phyloP scores from a whole-genome alignment of 2,329 filamentous ascomycete species.

The Fusarium aywerte region DNA sequence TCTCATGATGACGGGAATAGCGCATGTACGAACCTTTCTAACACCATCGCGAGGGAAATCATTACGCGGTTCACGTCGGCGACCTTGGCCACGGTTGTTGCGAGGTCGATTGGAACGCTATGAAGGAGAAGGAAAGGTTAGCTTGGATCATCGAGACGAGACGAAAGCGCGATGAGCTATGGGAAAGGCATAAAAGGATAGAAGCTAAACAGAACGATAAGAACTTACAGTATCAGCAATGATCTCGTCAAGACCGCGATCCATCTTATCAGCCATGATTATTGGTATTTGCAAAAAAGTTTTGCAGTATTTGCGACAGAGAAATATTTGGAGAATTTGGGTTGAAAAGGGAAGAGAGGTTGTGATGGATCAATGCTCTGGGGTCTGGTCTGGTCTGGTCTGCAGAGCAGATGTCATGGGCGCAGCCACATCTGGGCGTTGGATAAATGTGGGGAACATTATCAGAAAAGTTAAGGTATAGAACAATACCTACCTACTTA shows the following conservation, averaged over 20 bases:
- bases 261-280: slow-evolving; percentile 59
- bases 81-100: slow-evolving; percentile 51
- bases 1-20: slow-evolving; percentile 2
- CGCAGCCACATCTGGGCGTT: slow-evolving; percentile 31
- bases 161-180: slow-evolving; percentile 14
- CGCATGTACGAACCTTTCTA: slow-evolving; percentile 76
- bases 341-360: slow-evolving; percentile 7
- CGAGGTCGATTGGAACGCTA: slow-evolving; percentile 50
- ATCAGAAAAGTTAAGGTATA: too few species aligned
- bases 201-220: slow-evolving; percentile 15
- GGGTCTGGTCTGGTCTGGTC: not conserved
- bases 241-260: slow-evolving; percentile 67
- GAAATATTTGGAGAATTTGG: not conserved
- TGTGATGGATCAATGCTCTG: slow-evolving; percentile 1
- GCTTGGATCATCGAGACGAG: slow-evolving; percentile 17
- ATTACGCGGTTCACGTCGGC: slow-evolving; percentile 52
- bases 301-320: not conserved
- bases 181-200: slow-evolving; percentile 1
- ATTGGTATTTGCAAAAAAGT: slow-evolving; percentile 7
- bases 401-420: slow-evolving; percentile 19
- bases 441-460: slow-evolving; percentile 2
- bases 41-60: slow-evolving; percentile 81
- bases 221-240: slow-evolving; percentile 60
- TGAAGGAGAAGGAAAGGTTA: slow-evolving; percentile 32
- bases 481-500: too few species aligned